phyloP scores from a whole-genome alignment of 1,284 basidiomycete genomes.

The Cryptococcus wingfieldii region DNA sequence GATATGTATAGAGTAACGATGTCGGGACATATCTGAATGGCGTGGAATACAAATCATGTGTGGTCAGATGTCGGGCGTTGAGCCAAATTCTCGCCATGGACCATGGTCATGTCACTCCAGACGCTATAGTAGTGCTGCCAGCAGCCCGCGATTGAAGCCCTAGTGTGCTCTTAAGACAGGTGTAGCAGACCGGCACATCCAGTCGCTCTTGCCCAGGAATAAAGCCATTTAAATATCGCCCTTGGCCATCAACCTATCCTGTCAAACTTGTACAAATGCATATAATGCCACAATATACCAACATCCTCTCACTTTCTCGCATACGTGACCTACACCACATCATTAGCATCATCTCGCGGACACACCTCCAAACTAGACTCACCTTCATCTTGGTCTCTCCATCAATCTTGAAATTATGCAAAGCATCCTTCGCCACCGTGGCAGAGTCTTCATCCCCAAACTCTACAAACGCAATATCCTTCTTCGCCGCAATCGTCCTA shows the following conservation, averaged over 20 bases:
- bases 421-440: conserved; percentile 83
- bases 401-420: conserved; percentile 94
- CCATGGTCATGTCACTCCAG: no score
- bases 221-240: no score
- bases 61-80: no score
- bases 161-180: no score
- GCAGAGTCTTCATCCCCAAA: conserved; percentile 84
- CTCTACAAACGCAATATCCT: conserved; percentile 95
- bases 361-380: conserved; percentile 11
- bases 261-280: neutral
- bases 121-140: no score
- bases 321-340: conserved; percentile 29
- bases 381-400: conserved; percentile 96
- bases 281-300: neutral
- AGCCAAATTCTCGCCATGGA: no score
- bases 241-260: neutral
- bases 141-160: no score
- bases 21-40: no score
- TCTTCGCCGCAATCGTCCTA: conserved; percentile 90
- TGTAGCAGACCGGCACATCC: no score
- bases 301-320: conserved; percentile 34
- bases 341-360: conserved; percentile 1
- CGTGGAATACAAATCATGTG: no score
- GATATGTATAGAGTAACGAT: no score
- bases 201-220: neutral